Evolutionary conservation across 345 rosid species (phyloP), one percentile per base, ranked within the genome.

Genomic region (Moringa oleifera): DNA sequence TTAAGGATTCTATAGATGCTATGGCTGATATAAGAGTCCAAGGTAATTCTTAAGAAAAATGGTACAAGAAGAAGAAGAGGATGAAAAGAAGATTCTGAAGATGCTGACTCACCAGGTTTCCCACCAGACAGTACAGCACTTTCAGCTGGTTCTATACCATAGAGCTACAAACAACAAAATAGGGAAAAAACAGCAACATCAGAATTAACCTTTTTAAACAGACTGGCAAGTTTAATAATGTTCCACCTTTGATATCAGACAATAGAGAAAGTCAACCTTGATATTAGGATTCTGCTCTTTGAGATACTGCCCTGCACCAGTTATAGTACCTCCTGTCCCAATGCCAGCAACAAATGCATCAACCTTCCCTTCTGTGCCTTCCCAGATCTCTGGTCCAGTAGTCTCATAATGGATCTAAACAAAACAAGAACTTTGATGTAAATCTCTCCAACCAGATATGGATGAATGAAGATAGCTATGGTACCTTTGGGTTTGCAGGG

Each of bases 401-500:
- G 84, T 80, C 74, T 84, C 84, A 25, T 86, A 83, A 67, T 86
- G 87, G 62, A 85, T 72, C 90, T 87, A 71, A 46, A 25, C 31
- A 63, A 17, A n/a, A 58, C 49, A 41, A 61, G 6, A 41, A n/a
- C 19, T 41, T 21, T 17, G 67, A 21, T 18, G 45, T 16, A 36
- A 20, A 62, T 19, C 45, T 53, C 53, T 16, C 56, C 24, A 36
- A 37, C 17, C 47, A 61, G n/a, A 47, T 7, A 53, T 31, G 36
- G 22, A 37, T 36, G n/a, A n/a, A n/a, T n/a, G 31, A 50, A 33
- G 37, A 33, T 33, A 33, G 37, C 5, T 33, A 33, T 33, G 13
- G 57, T 75, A 87, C 95, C 87, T 87, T 85, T 37, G 90, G 90
- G 70, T 85, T 87, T 61, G 90, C 82, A 53, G 78, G 82, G 60